A percentile compares a stretch with the other conserved stretches of the same genome.
phyloP scores from a whole-genome alignment of 495 filamentous ascomycete genomes.

The Daldinia loculata region DNA sequence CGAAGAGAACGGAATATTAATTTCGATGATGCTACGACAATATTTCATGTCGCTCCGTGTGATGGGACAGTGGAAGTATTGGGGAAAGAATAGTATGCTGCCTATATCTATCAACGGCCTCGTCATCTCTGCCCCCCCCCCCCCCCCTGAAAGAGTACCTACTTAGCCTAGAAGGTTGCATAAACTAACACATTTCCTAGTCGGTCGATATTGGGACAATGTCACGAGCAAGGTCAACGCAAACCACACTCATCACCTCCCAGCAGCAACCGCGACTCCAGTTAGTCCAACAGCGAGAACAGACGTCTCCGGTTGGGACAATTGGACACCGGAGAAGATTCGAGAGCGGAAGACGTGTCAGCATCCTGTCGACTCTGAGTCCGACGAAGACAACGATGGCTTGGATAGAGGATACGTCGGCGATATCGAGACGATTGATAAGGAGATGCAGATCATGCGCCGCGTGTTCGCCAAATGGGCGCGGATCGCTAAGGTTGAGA shows the following conservation, averaged over 20 bases:
- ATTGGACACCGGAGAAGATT: constrained; percentile 57
- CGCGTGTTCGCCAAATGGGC: constrained; percentile 78
- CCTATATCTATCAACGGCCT: constrained; percentile 18
- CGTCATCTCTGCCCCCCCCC: background rate
- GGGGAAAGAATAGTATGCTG: constrained; percentile 58
- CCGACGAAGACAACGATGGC: constrained; percentile 46
- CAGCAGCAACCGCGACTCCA: constrained; percentile 44
- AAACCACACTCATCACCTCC: constrained; percentile 49
- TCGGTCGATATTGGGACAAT: constrained; percentile 68
- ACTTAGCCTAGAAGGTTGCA: background rate
- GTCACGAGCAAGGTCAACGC: constrained; percentile 65
- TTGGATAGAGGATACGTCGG: constrained; percentile 36
- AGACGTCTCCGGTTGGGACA: constrained; percentile 48
- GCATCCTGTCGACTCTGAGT: constrained; percentile 43
- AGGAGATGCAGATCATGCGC: constrained; percentile 61
- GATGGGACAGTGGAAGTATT: constrained; percentile 75
- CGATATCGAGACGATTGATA: constrained; percentile 46
- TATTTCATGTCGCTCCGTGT: constrained; percentile 88
- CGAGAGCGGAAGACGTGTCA: constrained; percentile 47
- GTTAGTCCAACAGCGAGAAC: constrained; percentile 34
- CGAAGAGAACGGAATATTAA: constrained; percentile 86
- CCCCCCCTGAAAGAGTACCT: background rate
- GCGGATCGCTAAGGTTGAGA: constrained; percentile 67
- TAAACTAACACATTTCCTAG: constrained; percentile 27
- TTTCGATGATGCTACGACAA: constrained; percentile 84